Percentiles rank a stretch among this genome's conserved stretches.
Evolutionary conservation across 2,329 filamentous ascomycete genomes (phyloP).

Genomic region (Xylariaceae sp.): DNA sequence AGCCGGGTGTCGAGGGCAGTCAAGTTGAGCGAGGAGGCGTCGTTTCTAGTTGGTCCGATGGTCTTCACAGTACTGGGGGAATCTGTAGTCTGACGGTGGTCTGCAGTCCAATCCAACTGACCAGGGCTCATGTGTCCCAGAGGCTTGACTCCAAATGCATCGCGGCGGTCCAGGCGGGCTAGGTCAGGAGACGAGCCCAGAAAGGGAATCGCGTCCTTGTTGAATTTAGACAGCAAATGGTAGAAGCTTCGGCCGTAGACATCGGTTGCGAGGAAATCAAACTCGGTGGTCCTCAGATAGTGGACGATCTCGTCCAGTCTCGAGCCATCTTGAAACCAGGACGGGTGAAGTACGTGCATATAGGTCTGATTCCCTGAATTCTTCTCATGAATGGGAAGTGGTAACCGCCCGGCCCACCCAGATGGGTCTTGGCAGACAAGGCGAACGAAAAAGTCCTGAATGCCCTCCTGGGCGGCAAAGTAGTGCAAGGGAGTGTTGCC

Average conservation of each 20-base stretch:
- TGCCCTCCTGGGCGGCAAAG: slow-evolving; percentile 12
- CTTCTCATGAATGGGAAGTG: slow-evolving; percentile 19
- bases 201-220: slow-evolving; percentile 10
- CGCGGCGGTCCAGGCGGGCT: slow-evolving; percentile 30
- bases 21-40: slow-evolving; percentile 7
- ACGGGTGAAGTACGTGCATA: slow-evolving; percentile 24
- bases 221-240: slow-evolving; percentile 24
- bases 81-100: too few species aligned
- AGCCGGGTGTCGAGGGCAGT: slow-evolving; percentile 5
- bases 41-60: too few species aligned
- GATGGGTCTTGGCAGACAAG: slow-evolving; percentile 13
- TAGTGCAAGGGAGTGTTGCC: slow-evolving; percentile 46
- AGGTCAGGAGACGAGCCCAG: slow-evolving; percentile 21
- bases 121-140: slow-evolving; percentile 11
- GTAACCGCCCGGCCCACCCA: slow-evolving; percentile 4
- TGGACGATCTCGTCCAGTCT: slow-evolving; percentile 16
- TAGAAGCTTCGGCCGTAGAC: slow-evolving; percentile 25
- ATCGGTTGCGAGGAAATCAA: slow-evolving; percentile 21
- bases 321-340: slow-evolving; percentile 20
- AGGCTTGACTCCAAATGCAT: slow-evolving; percentile 36
- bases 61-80: too few species aligned
- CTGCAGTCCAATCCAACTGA: slow-evolving; percentile 1
- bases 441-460: slow-evolving; percentile 13
- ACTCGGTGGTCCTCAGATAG: slow-evolving; percentile 10
- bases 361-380: slow-evolving; percentile 25